Evolutionary conservation across 768 basidiomycete species (phyloP).

Genomic region (Omphalotus guepiniiformis): DNA sequence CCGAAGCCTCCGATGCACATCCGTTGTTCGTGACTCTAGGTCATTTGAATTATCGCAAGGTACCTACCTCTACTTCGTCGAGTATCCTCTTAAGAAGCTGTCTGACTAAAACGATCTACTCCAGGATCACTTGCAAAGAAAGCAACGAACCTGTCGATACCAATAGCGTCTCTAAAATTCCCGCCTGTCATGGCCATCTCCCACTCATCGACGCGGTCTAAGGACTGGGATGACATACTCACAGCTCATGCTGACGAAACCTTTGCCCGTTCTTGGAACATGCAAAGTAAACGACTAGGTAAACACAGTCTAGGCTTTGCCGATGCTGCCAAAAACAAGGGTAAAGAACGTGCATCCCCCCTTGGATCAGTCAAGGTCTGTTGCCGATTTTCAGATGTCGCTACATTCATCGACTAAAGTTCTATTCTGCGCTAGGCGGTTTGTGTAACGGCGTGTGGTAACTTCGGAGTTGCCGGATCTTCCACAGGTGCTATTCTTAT

Average conservation of each 20-base stretch:
- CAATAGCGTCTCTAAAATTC: constrained; percentile 79
- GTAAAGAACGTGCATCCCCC: constrained; percentile 32
- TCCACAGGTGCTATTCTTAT: constrained; percentile 77
- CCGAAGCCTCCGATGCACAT: constrained; percentile 83
- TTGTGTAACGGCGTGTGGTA: constrained; percentile 91
- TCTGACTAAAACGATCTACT: not conserved
- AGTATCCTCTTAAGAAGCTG: constrained; percentile 7
- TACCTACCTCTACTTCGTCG: too few species aligned
- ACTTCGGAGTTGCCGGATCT: constrained; percentile 85
- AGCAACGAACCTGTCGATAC: constrained; percentile 71
- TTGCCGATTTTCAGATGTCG: too few species aligned
- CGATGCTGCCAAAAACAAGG: constrained; percentile 46
- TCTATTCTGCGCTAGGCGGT: constrained; percentile 64
- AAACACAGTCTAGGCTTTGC: constrained; percentile 46
- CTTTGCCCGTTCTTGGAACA: constrained; percentile 65
- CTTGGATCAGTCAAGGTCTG: constrained; percentile 70
- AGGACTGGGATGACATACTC: constrained; percentile 97
- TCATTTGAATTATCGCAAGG: constrained; percentile 96
- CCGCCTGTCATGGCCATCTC: constrained; percentile 75
- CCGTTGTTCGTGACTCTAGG: constrained; percentile 91
- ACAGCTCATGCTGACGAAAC: constrained; percentile 86
- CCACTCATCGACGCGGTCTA: constrained; percentile 73
- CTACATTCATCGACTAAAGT: not conserved
- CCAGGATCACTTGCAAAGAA: constrained; percentile 84
- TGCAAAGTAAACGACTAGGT: constrained; percentile 9